Percentiles rank a stretch among this genome's conserved stretches.
These are phyloP conservation scores for Scheffersomyces parashehatae DNA, from an alignment of 1,139 yeast species.

Conservation along the genomic window DNA sequence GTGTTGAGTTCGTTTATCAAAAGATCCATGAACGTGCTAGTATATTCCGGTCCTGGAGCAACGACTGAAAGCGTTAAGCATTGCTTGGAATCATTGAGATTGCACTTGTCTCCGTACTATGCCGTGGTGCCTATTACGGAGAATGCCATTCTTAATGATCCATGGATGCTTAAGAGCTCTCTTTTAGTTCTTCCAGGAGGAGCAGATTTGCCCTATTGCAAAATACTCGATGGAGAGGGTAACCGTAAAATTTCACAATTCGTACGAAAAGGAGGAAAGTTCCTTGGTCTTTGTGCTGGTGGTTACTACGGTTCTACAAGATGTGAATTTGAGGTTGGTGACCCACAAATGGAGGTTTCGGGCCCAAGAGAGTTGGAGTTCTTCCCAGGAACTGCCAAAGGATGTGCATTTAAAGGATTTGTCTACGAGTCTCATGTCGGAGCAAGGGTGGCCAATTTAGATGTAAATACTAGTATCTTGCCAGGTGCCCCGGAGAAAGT, in stretches of 20 bases:
- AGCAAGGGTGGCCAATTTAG: conserved; percentile 58
- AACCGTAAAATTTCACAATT: conserved; percentile 60
- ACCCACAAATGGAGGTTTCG: conserved; percentile 69
- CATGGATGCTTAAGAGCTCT: conserved; percentile 84
- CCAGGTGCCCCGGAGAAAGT: conserved; percentile 23
- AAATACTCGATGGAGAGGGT: conserved; percentile 67
- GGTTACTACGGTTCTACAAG: conserved; percentile 79
- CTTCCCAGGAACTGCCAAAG: conserved; percentile 80
- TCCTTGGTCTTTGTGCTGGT: conserved; percentile 94
- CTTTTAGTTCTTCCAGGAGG: conserved; percentile 93
- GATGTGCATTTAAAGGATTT: conserved; percentile 81
- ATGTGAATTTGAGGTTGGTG: conserved; percentile 83
- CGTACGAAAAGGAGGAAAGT: conserved; percentile 78
- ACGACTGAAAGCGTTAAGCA: conserved; percentile 86
- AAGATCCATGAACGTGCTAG: conserved; percentile 68
- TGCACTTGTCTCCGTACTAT: conserved; percentile 81
- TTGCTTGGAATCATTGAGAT: conserved; percentile 71
- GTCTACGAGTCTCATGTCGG: conserved; percentile 76
- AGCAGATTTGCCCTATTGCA: conserved; percentile 87
- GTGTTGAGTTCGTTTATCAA: neutral
- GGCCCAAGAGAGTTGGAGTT: conserved; percentile 82
- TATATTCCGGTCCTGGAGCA: conserved; percentile 85
- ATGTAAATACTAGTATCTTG: conserved; percentile 32
- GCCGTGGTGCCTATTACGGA: conserved; percentile 78
- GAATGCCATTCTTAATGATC: conserved; percentile 66